A percentile compares a stretch with the other conserved stretches of the same genome.
These are phyloP conservation scores for Backusella circina DNA, from an alignment of 192 early-diverging fungal genomes.

Conservation along the genomic window DNA sequence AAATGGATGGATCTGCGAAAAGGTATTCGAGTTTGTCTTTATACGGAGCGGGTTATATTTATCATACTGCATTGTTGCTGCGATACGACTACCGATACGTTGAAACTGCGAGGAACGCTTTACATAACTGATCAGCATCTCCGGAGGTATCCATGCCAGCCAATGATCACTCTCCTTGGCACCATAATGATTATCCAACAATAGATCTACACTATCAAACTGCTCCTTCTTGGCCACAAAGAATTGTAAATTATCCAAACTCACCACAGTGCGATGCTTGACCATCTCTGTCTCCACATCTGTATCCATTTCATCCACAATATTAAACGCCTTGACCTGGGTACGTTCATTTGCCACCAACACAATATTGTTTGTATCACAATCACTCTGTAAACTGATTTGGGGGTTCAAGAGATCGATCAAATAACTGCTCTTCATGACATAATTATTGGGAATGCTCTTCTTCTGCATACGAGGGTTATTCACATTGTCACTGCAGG, in stretches of 20 bases:
- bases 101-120: slow-evolving; percentile 48
- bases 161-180: slow-evolving; percentile 43
- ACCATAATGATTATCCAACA: slow-evolving; percentile 47
- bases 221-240: slow-evolving; percentile 50
- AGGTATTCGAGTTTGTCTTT: slow-evolving; percentile 31
- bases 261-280: slow-evolving; percentile 57
- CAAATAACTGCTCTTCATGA: slow-evolving; percentile 53
- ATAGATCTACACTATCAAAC: slow-evolving; percentile 36
- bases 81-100: slow-evolving; percentile 54
- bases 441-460: slow-evolving; percentile 51
- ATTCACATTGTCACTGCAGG: slow-evolving; percentile 26
- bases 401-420: slow-evolving; percentile 70
- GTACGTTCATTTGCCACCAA: slow-evolving; percentile 55
- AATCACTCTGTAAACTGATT: slow-evolving; percentile 61
- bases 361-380: slow-evolving; percentile 47
- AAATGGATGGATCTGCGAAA: slow-evolving; percentile 33
- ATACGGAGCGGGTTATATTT: slow-evolving; percentile 68
- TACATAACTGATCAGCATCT: slow-evolving; percentile 54
- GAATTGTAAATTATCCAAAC: slow-evolving; percentile 64
- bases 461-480: slow-evolving; percentile 42
- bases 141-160: slow-evolving; percentile 70
- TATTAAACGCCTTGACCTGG: slow-evolving; percentile 50
- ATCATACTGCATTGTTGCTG: slow-evolving; percentile 57
- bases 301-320: slow-evolving; percentile 52
- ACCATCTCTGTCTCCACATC: slow-evolving; percentile 43